Evolutionary conservation across 2,329 filamentous ascomycete genomes (phyloP).

Genomic region (Penicillium sp.): DNA sequence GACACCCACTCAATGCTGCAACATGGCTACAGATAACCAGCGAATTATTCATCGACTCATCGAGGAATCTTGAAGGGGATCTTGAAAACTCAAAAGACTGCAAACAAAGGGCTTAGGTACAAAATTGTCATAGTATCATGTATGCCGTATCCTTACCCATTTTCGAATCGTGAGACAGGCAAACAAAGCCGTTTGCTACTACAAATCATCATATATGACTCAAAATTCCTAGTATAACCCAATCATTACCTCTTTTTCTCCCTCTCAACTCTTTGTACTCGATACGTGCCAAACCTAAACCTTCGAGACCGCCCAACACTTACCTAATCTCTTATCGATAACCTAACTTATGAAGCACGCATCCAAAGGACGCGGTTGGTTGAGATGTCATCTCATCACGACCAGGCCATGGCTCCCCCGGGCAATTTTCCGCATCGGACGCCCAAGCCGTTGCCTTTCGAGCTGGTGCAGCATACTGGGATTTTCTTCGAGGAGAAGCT

Average conservation of each 20-base stretch:
- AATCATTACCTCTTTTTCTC: background rate
- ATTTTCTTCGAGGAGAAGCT: constrained; percentile 77
- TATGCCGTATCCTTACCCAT: too few species aligned
- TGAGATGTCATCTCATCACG: constrained; percentile 11
- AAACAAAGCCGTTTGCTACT: background rate
- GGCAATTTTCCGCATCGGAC: constrained; percentile 51
- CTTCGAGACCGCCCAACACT: background rate
- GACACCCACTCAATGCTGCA: too few species aligned
- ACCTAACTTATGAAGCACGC: constrained; percentile 7
- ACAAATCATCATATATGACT: background rate
- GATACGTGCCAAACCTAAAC: background rate
- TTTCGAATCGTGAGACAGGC: too few species aligned
- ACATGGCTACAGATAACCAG: too few species aligned
- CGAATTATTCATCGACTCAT: background rate
- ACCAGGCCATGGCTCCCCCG: constrained; percentile 24
- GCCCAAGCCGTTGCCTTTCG: constrained; percentile 60
- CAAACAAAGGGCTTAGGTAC: background rate
- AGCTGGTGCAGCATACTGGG: constrained; percentile 66
- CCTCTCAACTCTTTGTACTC: background rate
- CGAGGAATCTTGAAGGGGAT: background rate
- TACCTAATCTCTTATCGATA: constrained; percentile 28
- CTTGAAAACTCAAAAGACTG: background rate
- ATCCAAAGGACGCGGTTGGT: constrained; percentile 9
- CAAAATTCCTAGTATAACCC: too few species aligned
- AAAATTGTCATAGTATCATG: too few species aligned